phyloP scores from a whole-genome alignment of 139 green algal genomes.

The Prasinococcaceae sp. region DNA sequence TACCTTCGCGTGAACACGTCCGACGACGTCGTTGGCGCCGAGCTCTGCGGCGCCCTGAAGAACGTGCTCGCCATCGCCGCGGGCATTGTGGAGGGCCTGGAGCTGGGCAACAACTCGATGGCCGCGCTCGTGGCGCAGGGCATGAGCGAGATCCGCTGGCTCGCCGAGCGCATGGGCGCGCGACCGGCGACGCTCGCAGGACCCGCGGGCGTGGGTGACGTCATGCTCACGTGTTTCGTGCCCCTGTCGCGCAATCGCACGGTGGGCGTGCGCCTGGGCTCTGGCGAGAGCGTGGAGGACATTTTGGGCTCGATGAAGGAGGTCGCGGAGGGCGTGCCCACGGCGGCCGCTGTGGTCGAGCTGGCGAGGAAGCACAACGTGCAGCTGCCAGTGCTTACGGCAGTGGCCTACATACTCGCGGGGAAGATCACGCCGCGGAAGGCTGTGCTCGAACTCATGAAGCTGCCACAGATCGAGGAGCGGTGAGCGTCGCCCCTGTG shows the following conservation, averaged over 20 bases:
- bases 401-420: slow-evolving; percentile 79
- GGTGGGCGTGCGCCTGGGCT: slow-evolving; percentile 76
- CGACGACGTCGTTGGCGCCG: slow-evolving; percentile 82
- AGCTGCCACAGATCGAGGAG: slow-evolving; percentile 88
- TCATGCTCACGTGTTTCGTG: slow-evolving; percentile 99
- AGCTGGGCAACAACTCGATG: slow-evolving; percentile 90
- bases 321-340: slow-evolving; percentile 89
- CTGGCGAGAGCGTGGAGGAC: slow-evolving; percentile 71
- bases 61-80: slow-evolving; percentile 97
- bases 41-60: slow-evolving; percentile 94
- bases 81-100: slow-evolving; percentile 90
- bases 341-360: slow-evolving; percentile 72
- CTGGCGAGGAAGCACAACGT: slow-evolving; percentile 81
- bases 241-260: slow-evolving; percentile 78
- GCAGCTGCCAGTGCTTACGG: slow-evolving; percentile 86
- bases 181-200: slow-evolving; percentile 76
- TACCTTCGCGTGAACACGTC: slow-evolving; percentile 82
- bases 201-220: slow-evolving; percentile 86
- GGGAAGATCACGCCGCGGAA: slow-evolving; percentile 58
- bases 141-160: slow-evolving; percentile 79
- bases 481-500: too few relatives aligned
- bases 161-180: slow-evolving; percentile 82
- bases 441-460: slow-evolving; percentile 85
- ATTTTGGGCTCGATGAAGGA: slow-evolving; percentile 65
- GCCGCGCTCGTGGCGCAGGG: slow-evolving; percentile 77